Evolutionary conservation across 208 protist genomes (phyloP).

Genomic region (Acanthamoeba healyi): DNA sequence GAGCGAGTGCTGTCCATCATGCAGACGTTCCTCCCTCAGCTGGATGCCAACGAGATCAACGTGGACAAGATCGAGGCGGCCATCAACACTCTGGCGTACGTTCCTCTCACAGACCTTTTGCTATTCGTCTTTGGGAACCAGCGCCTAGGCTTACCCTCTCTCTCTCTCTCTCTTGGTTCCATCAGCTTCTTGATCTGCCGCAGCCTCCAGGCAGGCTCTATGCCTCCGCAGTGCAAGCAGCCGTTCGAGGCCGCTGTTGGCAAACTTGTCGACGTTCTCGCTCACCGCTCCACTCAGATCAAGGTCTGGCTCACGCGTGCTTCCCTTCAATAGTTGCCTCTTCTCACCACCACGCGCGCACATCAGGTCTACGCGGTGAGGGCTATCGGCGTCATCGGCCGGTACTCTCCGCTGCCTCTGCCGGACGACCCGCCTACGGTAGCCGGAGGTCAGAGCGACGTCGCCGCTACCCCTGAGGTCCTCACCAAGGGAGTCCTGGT

Average conservation of each 20-base stretch:
- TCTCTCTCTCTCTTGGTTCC: background rate
- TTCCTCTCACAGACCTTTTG: background rate
- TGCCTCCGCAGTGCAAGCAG: conserved; percentile 64
- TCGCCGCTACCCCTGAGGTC: background rate
- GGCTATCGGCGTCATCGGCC: conserved; percentile 44
- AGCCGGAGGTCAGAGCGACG: background rate
- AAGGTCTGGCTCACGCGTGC: conserved; percentile 9
- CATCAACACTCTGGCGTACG: conserved; percentile 64
- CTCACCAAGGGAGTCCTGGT: conserved; percentile 45
- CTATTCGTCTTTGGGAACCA: background rate
- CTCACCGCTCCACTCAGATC: conserved; percentile 31
- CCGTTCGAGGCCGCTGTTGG: conserved; percentile 25
- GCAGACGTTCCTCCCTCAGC: conserved; percentile 58
- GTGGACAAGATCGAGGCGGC: conserved; percentile 68
- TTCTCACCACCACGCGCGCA: background rate
- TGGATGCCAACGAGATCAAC: conserved; percentile 43
- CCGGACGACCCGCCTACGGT: background rate
- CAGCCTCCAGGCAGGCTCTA: conserved; percentile 25
- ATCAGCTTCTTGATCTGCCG: conserved; percentile 64
- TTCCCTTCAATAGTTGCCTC: too few species aligned
- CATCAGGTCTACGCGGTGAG: conserved; percentile 19
- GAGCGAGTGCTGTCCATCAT: conserved; percentile 33
- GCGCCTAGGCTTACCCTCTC: too few species aligned
- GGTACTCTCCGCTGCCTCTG: conserved; percentile 63
- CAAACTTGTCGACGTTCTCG: conserved; percentile 10